Conservation (phyloP, 345 rosid species). For the Corchorus olitorius region DNA sequence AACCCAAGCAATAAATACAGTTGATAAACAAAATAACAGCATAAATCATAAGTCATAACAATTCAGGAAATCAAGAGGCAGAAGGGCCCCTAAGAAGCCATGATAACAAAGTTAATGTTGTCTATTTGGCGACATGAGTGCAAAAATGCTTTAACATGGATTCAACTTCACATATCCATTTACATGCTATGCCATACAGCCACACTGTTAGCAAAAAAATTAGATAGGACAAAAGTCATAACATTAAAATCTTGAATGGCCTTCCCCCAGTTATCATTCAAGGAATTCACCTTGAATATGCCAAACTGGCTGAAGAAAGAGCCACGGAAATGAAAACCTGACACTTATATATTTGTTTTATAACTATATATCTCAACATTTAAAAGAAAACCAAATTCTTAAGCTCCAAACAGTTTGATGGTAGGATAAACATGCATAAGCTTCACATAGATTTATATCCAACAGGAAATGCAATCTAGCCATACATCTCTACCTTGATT, state of each 20-base stretch:
- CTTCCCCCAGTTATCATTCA: neutral
- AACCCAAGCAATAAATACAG: too few species aligned
- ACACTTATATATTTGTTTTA: neutral
- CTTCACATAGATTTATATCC: neutral
- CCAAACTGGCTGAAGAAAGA: neutral
- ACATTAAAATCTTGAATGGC: slow-evolving; percentile 1
- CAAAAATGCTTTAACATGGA: slow-evolving; percentile 7
- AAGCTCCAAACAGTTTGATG: neutral
- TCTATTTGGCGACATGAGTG: neutral
- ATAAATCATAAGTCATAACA: neutral
- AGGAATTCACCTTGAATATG: neutral
- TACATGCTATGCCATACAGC: neutral
- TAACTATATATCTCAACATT: neutral
- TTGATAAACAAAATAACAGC: neutral
- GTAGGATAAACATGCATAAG: neutral
- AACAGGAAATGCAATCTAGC: slow-evolving; percentile 19
- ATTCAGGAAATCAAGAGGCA: neutral
- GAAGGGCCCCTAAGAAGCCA: neutral
- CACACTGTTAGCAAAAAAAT: neutral
- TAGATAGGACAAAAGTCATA: neutral
- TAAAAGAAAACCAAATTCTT: neutral
- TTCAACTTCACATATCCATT: neutral
- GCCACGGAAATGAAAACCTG: neutral
- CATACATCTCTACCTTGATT: neutral
- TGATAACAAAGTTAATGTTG: neutral